phyloP scores from a whole-genome alignment of 2,329 filamentous ascomycete species.

The Teratosphaeriaceae sp. region DNA sequence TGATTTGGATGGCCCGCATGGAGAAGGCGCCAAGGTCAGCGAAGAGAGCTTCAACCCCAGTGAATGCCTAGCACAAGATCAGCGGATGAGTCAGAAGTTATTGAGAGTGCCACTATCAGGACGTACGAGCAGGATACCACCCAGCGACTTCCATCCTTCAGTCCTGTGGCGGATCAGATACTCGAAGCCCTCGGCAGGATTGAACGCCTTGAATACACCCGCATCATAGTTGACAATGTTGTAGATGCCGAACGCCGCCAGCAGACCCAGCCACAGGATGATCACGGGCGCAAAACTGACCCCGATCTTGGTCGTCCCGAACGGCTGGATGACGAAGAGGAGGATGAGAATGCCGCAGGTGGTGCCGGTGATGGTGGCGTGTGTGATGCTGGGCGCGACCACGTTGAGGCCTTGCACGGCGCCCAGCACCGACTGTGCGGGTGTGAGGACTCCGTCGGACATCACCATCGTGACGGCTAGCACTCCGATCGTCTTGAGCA shows the following conservation, averaged over 20 bases:
- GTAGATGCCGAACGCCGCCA: constrained; percentile 57
- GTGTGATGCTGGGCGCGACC: constrained; percentile 49
- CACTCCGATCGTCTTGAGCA: constrained; percentile 45
- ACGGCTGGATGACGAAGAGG: constrained; percentile 58
- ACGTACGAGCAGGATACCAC: constrained; percentile 62
- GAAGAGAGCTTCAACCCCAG: constrained; percentile 72
- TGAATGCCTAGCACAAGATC: too few species aligned
- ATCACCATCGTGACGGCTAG: constrained; percentile 63
- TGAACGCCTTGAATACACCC: constrained; percentile 47
- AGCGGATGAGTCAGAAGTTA: too few species aligned
- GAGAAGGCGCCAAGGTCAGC: constrained; percentile 69
- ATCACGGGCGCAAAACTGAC: constrained; percentile 59
- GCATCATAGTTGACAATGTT: constrained; percentile 43
- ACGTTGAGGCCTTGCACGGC: constrained; percentile 57
- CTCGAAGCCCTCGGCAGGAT: constrained; percentile 51
- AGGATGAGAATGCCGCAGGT: constrained; percentile 59
- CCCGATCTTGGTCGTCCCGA: constrained; percentile 57
- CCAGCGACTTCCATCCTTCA: constrained; percentile 58
- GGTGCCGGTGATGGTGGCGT: constrained; percentile 54
- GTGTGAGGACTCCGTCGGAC: constrained; percentile 59
- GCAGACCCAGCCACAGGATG: constrained; percentile 58
- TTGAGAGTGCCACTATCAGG: too few species aligned
- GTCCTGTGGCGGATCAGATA: constrained; percentile 55
- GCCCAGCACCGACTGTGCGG: constrained; percentile 63
- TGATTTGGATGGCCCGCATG: constrained; percentile 60